phyloP scores from a whole-genome alignment of 805 yeast species.

The Hanseniaspora pseudoguilliermondii region DNA sequence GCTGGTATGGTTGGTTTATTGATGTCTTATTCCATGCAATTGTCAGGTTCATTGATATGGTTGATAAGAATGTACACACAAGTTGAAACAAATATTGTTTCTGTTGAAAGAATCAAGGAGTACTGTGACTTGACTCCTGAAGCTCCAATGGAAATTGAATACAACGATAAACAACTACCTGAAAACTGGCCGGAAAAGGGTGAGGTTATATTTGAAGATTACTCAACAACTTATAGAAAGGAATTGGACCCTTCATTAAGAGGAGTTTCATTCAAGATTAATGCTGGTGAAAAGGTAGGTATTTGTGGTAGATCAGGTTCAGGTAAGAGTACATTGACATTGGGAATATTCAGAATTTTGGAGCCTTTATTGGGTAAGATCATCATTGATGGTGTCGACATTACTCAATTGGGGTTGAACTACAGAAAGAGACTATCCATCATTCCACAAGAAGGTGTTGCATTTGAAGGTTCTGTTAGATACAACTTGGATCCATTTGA shows the following conservation, averaged over 20 bases:
- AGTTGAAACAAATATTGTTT: constrained; percentile 50
- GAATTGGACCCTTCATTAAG: constrained; percentile 49
- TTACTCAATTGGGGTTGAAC: constrained; percentile 36
- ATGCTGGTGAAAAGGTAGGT: constrained; percentile 51
- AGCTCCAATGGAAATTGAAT: constrained; percentile 35
- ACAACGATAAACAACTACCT: constrained; percentile 31
- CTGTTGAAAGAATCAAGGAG: constrained; percentile 56
- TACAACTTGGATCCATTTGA: constrained; percentile 53
- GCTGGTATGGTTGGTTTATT: constrained; percentile 54
- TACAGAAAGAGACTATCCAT: constrained; percentile 46
- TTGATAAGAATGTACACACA: constrained; percentile 51
- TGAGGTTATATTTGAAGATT: constrained; percentile 36
- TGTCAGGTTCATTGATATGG: constrained; percentile 41
- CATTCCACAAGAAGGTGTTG: constrained; percentile 61
- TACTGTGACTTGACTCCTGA: constrained; percentile 39
- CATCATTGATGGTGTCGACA: constrained; percentile 43
- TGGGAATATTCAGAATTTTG: constrained; percentile 49
- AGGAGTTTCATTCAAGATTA: constrained; percentile 34
- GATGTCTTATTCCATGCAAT: constrained; percentile 50
- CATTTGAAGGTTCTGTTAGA: constrained; percentile 49
- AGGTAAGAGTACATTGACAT: constrained; percentile 51
- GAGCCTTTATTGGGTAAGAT: constrained; percentile 46
- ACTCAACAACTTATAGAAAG: constrained; percentile 46
- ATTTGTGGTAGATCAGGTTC: constrained; percentile 73
- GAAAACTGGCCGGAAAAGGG: constrained; percentile 46